phyloP scores from a whole-genome alignment of 169 alveolate genomes.

The Plasmodium malariae region DNA sequence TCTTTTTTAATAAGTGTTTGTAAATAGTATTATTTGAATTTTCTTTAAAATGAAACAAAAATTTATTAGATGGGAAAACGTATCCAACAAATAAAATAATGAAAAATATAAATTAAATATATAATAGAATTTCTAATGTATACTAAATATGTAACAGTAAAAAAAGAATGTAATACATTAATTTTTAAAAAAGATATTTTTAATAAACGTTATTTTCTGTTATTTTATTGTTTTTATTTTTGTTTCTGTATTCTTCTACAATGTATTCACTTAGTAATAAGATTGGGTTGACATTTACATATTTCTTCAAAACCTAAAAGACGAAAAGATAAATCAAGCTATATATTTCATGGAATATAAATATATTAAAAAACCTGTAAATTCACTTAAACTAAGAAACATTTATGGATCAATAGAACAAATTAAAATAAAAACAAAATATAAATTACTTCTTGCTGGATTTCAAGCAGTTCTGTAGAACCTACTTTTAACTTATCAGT shows the following conservation, averaged over 20 bases:
- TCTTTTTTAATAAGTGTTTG: background rate
- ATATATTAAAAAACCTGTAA: too few species aligned
- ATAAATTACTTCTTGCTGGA: slow-evolving; percentile 68
- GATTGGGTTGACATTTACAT: slow-evolving; percentile 56
- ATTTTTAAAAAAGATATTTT: background rate
- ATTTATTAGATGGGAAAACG: background rate
- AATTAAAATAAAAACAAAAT: background rate
- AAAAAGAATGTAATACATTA: background rate
- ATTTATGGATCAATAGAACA: background rate
- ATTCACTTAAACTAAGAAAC: background rate
- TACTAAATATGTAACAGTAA: background rate
- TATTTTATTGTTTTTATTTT: slow-evolving; percentile 19
- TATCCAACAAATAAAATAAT: background rate
- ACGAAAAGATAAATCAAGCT: background rate
- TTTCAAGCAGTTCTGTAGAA: slow-evolving; percentile 53
- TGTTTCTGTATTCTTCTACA: slow-evolving; percentile 53
- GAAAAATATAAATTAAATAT: background rate
- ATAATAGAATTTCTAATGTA: too few species aligned
- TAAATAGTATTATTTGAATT: background rate
- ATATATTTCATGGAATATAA: too few species aligned
- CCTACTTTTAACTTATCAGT: slow-evolving; percentile 28
- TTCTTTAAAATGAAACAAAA: background rate
- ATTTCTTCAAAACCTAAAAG: slow-evolving; percentile 53
- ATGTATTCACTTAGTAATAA: slow-evolving; percentile 58
- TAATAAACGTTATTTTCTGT: background rate